Conservation (phyloP, 108 stramenopile genomes). For the Nitzschia sp. region DNA sequence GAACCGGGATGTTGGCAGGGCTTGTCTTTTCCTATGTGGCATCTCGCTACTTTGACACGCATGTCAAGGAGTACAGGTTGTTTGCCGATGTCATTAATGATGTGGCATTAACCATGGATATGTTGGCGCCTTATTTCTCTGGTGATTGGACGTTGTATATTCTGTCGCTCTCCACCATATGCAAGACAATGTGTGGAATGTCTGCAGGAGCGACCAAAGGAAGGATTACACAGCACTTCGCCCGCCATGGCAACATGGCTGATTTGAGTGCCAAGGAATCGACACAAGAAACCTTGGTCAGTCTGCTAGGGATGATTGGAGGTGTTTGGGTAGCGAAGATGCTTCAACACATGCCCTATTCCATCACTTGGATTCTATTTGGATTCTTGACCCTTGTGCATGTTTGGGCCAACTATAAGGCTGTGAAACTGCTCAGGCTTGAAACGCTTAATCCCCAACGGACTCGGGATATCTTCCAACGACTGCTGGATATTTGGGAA, state of each 20-base stretch:
- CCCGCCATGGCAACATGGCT: constrained; percentile 80
- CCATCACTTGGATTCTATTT: constrained; percentile 76
- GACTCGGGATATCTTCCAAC: constrained; percentile 18
- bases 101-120: constrained; percentile 85
- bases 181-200: constrained; percentile 90
- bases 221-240: constrained; percentile 83
- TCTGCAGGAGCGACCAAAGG: constrained; percentile 85
- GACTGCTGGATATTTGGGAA: constrained; percentile 8
- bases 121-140: constrained; percentile 65
- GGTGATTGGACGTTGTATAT: constrained; percentile 34
- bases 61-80: constrained; percentile 93
- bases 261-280: constrained; percentile 94
- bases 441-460: constrained; percentile 80
- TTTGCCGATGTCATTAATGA: constrained; percentile 95
- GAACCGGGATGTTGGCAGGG: constrained; percentile 88
- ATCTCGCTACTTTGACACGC: constrained; percentile 73
- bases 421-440: constrained; percentile 72
- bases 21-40: constrained; percentile 81
- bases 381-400: constrained; percentile 76
- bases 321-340: constrained; percentile 61
- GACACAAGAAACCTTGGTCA: constrained; percentile 94
- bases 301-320: constrained; percentile 84
- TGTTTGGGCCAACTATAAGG: constrained; percentile 91
- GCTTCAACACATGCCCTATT: constrained; percentile 35
- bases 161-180: constrained; percentile 66